Base-by-base conservation (phyloP, 106 monocot species). In the Narthecium ossifragum region DNA sequence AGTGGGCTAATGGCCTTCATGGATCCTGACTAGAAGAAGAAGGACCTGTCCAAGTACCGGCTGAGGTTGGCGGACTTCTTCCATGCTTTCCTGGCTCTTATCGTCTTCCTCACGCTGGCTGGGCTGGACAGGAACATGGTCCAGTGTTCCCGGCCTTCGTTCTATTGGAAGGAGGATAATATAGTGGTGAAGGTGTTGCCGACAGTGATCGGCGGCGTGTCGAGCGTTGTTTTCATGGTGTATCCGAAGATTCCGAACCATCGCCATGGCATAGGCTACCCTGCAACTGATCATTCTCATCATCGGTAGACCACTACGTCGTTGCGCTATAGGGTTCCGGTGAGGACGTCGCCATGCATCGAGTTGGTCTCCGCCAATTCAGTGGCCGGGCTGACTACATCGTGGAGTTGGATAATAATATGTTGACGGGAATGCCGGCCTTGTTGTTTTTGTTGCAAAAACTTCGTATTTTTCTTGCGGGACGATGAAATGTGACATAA, bases 251-350 rank as follows among this genome's bases (percentile, higher is more conserved):
- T 64, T 20, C 64, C 64, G 5, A 38, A 22, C 50, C 24, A 26
- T 27, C 64, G 64, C 23, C 64, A 64, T 64, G 31, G 50, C 0
- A 64, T 64, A 24, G 64, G 64, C 8, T 64, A 64, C 32, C 52
- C 51, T 1, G 32, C 33, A 26, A 11, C 39, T 39, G n/a, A n/a
- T n/a, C n/a, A n/a, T n/a, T n/a, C n/a, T n/a, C n/a, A n/a, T n/a
- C n/a, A n/a, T n/a, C n/a, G n/a, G n/a, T n/a, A n/a, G n/a, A n/a
- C n/a, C n/a, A n/a, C n/a, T n/a, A n/a, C n/a, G n/a, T n/a, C n/a
- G n/a, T n/a, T n/a, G n/a, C n/a, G n/a, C n/a, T n/a, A n/a, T n/a
- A n/a, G n/a, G n/a, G n/a, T n/a, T n/a, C n/a, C n/a, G n/a, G n/a
- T n/a, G n/a, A n/a, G n/a, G n/a, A n/a, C n/a, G n/a, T n/a, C n/a